A percentile compares a stretch with the other conserved stretches of the same genome.
Evolutionary conservation across 768 basidiomycete species (phyloP).

Genomic region (Podaxis sp.): DNA sequence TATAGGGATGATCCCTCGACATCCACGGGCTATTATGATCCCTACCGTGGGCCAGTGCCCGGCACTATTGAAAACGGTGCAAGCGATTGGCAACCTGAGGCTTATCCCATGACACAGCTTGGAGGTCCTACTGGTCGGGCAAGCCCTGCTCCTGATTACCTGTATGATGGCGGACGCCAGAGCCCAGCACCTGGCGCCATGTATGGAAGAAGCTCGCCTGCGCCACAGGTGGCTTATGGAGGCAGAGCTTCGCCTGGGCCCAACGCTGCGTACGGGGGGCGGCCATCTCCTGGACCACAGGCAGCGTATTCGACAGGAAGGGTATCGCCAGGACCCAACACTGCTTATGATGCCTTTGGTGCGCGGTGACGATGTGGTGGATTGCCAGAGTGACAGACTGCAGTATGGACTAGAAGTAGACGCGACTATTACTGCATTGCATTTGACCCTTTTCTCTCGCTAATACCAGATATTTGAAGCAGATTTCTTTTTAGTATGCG

Average conservation of each 20-base stretch:
- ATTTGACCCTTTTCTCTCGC: not conserved
- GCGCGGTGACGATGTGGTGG: slow-evolving; percentile 4
- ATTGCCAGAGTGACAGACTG: not conserved
- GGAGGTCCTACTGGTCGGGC: slow-evolving; percentile 24
- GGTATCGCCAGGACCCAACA: slow-evolving; percentile 41
- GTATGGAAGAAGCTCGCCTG: slow-evolving; percentile 31
- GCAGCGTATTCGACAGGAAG: slow-evolving; percentile 32
- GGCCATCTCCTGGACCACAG: slow-evolving; percentile 33
- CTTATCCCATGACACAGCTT: slow-evolving; percentile 66
- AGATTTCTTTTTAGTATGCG: slow-evolving; percentile 2
- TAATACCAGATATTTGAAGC: slow-evolving; percentile 1
- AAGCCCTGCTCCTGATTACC: slow-evolving; percentile 38
- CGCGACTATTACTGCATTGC: slow-evolving; percentile 7
- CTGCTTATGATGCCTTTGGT: slow-evolving; percentile 31
- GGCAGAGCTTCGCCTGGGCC: slow-evolving; percentile 33
- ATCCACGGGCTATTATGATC: slow-evolving; percentile 65
- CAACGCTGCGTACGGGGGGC: slow-evolving; percentile 30
- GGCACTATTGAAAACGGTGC: slow-evolving; percentile 56
- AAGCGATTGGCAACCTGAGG: slow-evolving; percentile 48
- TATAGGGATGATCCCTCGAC: slow-evolving; percentile 70
- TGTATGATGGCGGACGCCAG: slow-evolving; percentile 34
- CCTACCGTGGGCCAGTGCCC: slow-evolving; percentile 77
- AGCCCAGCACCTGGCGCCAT: slow-evolving; percentile 41
- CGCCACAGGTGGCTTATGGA: slow-evolving; percentile 28
- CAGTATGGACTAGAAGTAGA: not conserved